Evolutionary conservation across 2,329 filamentous ascomycete species (phyloP).

Genomic region (Helotiales sp.): DNA sequence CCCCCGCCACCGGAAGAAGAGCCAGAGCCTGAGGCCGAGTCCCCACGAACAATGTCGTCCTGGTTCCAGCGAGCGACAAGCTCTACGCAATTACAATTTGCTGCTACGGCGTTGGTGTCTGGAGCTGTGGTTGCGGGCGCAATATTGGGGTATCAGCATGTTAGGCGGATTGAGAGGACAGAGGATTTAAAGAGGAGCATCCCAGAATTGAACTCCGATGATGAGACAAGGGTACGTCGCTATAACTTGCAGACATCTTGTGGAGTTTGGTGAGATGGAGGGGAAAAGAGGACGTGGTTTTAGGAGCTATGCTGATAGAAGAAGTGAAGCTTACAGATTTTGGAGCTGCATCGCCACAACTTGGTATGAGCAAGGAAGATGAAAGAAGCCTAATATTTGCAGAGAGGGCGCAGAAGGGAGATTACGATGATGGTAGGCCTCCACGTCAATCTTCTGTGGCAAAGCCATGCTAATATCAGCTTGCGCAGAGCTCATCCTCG

Average conservation of each 20-base stretch:
- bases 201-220: constrained; percentile 40
- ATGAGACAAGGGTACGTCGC: constrained; percentile 39
- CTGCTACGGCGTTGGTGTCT: constrained; percentile 68
- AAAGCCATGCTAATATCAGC: background rate
- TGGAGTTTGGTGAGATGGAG: background rate
- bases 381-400: constrained; percentile 58
- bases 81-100: constrained; percentile 52
- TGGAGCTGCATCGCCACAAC: constrained; percentile 38
- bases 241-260: background rate
- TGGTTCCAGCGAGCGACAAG: constrained; percentile 28
- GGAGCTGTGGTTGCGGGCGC: constrained; percentile 60
- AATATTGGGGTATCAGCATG: constrained; percentile 61
- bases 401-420: constrained; percentile 58
- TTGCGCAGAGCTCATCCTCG: constrained; percentile 76
- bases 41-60: constrained; percentile 27
- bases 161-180: constrained; percentile 55
- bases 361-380: constrained; percentile 56
- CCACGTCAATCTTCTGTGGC: background rate
- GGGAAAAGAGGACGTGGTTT: background rate
- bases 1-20: background rate
- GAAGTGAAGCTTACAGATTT: constrained; percentile 50
- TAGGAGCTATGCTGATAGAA: constrained; percentile 37
- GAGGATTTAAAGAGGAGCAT: constrained; percentile 61
- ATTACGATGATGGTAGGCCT: constrained; percentile 57
- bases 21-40: background rate